A percentile compares a stretch with the other conserved stretches of the same genome.
phyloP scores from a whole-genome alignment of 202 grass and related monocot species.

The Musa balbisiana region DNA sequence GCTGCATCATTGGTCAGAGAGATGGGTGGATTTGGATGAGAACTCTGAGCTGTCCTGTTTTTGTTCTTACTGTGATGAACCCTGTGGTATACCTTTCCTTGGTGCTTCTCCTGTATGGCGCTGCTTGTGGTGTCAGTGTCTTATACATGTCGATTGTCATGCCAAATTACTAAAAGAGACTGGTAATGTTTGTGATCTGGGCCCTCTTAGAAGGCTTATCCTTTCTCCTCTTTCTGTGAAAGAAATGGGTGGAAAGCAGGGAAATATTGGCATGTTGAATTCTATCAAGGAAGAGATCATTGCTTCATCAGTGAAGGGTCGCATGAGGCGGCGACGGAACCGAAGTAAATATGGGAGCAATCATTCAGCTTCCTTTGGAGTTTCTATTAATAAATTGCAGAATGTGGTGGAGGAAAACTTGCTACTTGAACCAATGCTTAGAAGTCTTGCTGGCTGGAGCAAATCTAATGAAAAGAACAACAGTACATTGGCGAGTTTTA shows the following conservation, averaged over 20 bases:
- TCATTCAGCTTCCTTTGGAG: constrained; percentile 17
- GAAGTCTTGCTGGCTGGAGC: constrained; percentile 38
- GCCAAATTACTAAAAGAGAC: constrained; percentile 53
- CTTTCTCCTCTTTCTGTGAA: constrained; percentile 69
- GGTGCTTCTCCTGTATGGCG: constrained; percentile 82
- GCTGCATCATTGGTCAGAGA: constrained; percentile 94
- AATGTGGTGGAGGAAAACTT: constrained; percentile 14
- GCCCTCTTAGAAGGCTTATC: constrained; percentile 54
- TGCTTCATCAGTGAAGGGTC: constrained; percentile 34
- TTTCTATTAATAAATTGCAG: constrained; percentile 26
- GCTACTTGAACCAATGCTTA: constrained; percentile 39
- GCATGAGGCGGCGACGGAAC: constrained; percentile 39
- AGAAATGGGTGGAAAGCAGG: constrained; percentile 37
- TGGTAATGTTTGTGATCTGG: constrained; percentile 62
- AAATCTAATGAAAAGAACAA: constrained; percentile 40
- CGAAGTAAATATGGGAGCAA: constrained; percentile 43
- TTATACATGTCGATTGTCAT: constrained; percentile 81
- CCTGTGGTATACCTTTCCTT: constrained; percentile 54
- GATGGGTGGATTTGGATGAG: constrained; percentile 59
- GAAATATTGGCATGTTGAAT: constrained; percentile 37
- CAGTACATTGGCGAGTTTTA: constrained; percentile 33
- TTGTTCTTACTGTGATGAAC: constrained; percentile 78
- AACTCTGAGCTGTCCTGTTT: constrained; percentile 51
- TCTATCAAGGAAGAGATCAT: constrained; percentile 51
- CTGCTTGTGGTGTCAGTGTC: constrained; percentile 80